These are phyloP conservation scores for Spathaspora arborariae DNA, from an alignment of 805 yeast species.

Conservation along the genomic window DNA sequence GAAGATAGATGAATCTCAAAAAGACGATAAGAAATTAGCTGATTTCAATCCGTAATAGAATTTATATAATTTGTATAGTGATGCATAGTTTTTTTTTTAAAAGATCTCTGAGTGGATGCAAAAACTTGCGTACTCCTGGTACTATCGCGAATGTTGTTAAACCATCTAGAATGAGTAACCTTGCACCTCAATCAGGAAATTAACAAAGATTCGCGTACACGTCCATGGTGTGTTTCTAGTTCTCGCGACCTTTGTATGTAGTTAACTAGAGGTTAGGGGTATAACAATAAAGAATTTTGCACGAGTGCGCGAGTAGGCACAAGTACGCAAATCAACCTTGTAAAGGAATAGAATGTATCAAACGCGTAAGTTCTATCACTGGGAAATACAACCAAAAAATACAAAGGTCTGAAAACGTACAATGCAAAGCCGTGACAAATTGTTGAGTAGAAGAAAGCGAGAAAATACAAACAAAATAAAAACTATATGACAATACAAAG, in stretches of 20 bases:
- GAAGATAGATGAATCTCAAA: conserved; percentile 23
- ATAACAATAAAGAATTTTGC: neutral
- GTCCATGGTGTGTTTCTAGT: neutral
- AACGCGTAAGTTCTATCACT: neutral
- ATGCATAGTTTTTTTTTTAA: neutral
- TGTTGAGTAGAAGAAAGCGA: neutral
- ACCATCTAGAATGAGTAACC: neutral
- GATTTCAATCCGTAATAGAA: conserved; percentile 34
- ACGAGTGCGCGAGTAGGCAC: neutral
- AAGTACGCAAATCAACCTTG: no score
- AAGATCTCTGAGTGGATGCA: neutral
- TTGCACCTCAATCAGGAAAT: neutral
- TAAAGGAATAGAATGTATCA: neutral
- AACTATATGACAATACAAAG: neutral
- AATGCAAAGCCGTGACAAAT: neutral
- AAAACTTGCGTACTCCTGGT: neutral
- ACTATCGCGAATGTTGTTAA: no score
- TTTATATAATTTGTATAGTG: neutral
- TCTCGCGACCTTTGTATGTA: neutral
- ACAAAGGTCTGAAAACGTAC: neutral
- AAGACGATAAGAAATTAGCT: conserved; percentile 34
- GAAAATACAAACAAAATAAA: neutral
- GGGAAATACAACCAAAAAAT: neutral
- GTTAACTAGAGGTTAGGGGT: neutral
- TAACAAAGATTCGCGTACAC: neutral